Conservation (phyloP, 805 yeast species). For the Lachancea sp. region DNA sequence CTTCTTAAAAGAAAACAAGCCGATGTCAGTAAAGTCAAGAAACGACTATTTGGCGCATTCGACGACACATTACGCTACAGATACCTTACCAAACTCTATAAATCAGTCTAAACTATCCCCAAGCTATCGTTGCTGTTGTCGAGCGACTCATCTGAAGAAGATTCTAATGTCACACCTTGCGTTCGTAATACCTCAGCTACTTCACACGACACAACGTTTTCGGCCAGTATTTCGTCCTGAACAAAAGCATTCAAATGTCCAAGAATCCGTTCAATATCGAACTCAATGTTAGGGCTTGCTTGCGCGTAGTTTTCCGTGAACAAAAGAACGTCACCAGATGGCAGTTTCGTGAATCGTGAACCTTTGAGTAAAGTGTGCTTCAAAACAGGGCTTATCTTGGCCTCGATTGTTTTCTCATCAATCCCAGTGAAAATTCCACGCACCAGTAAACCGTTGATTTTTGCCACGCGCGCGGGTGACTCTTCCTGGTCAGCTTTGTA, state of each 20-base stretch:
- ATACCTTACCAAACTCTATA: too few species aligned
- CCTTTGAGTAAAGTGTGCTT: slow-evolving; percentile 26
- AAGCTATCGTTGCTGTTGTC: not conserved
- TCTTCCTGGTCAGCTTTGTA: slow-evolving; percentile 16
- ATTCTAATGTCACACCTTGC: not conserved
- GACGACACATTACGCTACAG: too few species aligned
- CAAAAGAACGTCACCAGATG: slow-evolving; percentile 12
- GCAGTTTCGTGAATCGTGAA: slow-evolving; percentile 16
- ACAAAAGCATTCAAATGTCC: slow-evolving; percentile 27
- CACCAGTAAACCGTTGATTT: slow-evolving; percentile 49
- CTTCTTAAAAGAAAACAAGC: not conserved
- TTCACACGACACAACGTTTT: slow-evolving; percentile 18
- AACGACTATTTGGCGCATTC: not conserved
- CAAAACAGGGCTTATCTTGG: slow-evolving; percentile 27
- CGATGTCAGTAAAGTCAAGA: not conserved
- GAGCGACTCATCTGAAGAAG: not conserved
- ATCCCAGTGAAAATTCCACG: slow-evolving; percentile 49
- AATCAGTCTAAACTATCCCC: too few species aligned
- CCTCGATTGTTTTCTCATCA: slow-evolving; percentile 40
- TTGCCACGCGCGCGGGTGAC: slow-evolving; percentile 15
- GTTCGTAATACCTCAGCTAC: slow-evolving; percentile 12
- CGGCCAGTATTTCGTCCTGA: slow-evolving; percentile 23
- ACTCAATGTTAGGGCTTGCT: slow-evolving; percentile 36
- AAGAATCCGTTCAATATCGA: slow-evolving; percentile 38
- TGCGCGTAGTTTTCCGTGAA: slow-evolving; percentile 32